These are phyloP conservation scores for Drechslera avenae DNA, from an alignment of 2,329 filamentous ascomycete genomes.

Conservation along the genomic window DNA sequence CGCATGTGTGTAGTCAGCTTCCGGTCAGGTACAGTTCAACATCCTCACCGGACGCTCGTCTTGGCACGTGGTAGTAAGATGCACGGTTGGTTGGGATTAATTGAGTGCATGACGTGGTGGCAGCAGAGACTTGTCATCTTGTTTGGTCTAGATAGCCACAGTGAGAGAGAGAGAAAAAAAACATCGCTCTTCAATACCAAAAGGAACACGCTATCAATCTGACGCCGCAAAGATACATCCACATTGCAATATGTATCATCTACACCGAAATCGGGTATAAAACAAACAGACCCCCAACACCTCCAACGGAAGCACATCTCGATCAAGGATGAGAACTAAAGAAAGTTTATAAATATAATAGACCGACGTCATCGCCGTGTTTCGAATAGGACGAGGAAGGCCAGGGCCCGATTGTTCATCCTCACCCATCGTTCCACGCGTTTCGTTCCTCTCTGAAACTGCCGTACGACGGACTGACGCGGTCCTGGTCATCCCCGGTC, in stretches of 20 bases:
- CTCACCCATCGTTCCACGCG: constrained; percentile 44
- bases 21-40: neutral
- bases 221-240: constrained; percentile 4
- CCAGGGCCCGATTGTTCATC: constrained; percentile 1
- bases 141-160: neutral
- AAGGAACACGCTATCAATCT: neutral
- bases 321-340: neutral
- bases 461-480: constrained; percentile 47
- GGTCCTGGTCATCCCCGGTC: constrained; percentile 22
- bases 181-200: too few relatives aligned
- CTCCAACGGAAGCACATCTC: neutral
- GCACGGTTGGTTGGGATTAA: neutral
- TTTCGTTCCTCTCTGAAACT: constrained; percentile 52
- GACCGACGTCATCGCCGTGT: neutral
- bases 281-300: constrained; percentile 4
- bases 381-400: neutral
- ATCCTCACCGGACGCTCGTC: neutral
- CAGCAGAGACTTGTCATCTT: neutral
- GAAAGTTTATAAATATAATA: neutral
- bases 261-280: constrained; percentile 17
- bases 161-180: neutral
- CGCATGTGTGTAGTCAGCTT: neutral
- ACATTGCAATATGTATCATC: constrained; percentile 5
- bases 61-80: neutral
- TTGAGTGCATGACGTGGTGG: neutral